Evolutionary conservation across 2,329 filamentous ascomycete species (phyloP).

Genomic region (Alternaria ethzedia): DNA sequence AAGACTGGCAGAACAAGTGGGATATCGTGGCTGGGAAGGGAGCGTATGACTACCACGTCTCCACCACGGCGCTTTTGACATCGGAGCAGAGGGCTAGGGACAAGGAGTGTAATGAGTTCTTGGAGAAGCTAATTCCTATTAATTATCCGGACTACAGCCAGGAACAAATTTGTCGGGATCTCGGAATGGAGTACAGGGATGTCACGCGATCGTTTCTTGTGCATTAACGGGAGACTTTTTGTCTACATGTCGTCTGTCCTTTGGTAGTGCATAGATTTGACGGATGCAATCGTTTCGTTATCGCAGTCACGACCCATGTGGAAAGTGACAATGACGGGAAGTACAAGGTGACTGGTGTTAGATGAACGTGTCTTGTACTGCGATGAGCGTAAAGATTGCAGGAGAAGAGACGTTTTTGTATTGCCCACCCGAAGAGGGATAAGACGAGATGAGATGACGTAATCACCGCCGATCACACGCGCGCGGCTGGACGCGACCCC

Average conservation of each 20-base stretch:
- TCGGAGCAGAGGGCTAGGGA: background rate
- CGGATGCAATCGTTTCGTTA: background rate
- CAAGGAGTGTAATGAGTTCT: background rate
- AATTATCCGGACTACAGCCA: background rate
- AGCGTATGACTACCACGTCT: background rate
- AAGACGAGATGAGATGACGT: background rate
- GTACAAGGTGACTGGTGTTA: background rate
- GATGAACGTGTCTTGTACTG: background rate
- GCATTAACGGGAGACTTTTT: background rate
- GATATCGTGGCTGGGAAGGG: background rate
- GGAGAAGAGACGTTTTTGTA: background rate
- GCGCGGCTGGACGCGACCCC: background rate
- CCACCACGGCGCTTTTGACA: background rate
- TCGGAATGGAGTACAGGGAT: background rate
- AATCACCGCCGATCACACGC: background rate
- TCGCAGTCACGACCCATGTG: background rate
- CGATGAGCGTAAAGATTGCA: background rate
- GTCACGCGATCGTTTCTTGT: background rate
- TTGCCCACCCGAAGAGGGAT: background rate
- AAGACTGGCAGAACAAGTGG: background rate
- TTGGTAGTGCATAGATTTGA: background rate
- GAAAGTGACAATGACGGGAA: background rate
- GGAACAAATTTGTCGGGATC: background rate
- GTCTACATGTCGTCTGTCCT: background rate
- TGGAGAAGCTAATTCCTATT: background rate